phyloP scores from a whole-genome alignment of 1,139 yeast genomes.

The Fermentozyma sake region DNA sequence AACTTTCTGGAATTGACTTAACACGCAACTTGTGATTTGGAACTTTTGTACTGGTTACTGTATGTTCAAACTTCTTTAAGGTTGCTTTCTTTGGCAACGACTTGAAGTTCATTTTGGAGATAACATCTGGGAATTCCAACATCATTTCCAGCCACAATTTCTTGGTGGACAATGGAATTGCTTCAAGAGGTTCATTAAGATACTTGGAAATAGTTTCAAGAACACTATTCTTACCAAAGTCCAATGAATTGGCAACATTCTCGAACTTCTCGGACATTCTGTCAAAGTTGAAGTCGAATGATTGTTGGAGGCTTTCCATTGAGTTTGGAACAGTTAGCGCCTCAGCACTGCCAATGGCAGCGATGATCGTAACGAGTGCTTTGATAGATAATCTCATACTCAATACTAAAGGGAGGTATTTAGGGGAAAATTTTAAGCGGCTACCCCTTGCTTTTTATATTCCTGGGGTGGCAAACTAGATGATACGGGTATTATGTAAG shows the following conservation, averaged over 20 bases:
- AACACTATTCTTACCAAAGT: slow-evolving; percentile 18
- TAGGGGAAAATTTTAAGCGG: not conserved
- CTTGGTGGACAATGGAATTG: slow-evolving; percentile 46
- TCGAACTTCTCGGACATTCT: slow-evolving; percentile 12
- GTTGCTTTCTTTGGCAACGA: slow-evolving; percentile 46
- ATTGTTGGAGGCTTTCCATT: slow-evolving; percentile 24
- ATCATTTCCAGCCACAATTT: slow-evolving; percentile 60
- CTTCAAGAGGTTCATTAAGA: slow-evolving; percentile 44
- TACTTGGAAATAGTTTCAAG: slow-evolving; percentile 29
- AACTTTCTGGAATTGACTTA: slow-evolving; percentile 44
- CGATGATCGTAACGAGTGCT: slow-evolving; percentile 21
- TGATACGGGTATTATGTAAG: no score
- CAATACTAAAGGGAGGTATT: not conserved
- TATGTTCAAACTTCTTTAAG: slow-evolving; percentile 39
- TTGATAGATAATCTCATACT: slow-evolving; percentile 27
- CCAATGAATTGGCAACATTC: slow-evolving; percentile 13
- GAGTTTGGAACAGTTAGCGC: slow-evolving; percentile 32
- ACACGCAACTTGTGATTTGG: slow-evolving; percentile 61
- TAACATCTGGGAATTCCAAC: slow-evolving; percentile 49
- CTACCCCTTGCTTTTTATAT: no score
- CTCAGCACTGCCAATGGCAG: slow-evolving; percentile 18
- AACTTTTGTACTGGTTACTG: slow-evolving; percentile 40
- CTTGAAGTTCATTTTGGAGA: slow-evolving; percentile 44
- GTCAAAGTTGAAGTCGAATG: slow-evolving; percentile 19
- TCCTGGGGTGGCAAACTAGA: no score